Evolutionary conservation across 2,329 filamentous ascomycete species (phyloP), one percentile per base, ranked within the genome.

Genomic region (Venturia oleaginea): DNA sequence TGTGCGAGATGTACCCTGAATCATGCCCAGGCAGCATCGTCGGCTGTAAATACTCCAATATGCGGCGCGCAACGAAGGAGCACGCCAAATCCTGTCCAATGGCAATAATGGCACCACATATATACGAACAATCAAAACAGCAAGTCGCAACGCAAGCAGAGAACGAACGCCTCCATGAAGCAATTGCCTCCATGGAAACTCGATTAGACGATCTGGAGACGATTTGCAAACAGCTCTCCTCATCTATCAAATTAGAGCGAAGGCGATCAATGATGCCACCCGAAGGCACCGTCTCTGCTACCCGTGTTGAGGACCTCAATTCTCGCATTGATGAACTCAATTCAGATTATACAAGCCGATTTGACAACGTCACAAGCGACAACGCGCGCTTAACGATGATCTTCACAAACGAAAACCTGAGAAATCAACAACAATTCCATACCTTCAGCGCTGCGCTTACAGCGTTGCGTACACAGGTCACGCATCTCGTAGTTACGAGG

Each of bases 51-150:
- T 73, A 74, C 66, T 70, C 70, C 2, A 74, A 73, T 40, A 76
- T 76, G 67, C 75, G 78, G 22, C 69, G 68, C 10, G 70, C 76
- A 24, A 71, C 78, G n/a, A 68, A 75, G 30, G 68, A 67, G 13
- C 80, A 82, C 64, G 73, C 76, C 34, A 70, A 70, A 59, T 69
- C 66, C 13, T 82, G 80, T 67, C 72, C 75, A 4, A 77, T 81
- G 69, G 79, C 79, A 10, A 77, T 72, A 62, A 77, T 82, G 70
- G 75, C 76, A 3, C 79, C 79, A 0, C 72, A 77, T 38, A 73
- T 81, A 64, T 70, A 73, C 40, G 72, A 74, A 27, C 77, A 81
- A 67, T 74, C 77, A 63, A 71, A 76, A 60, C 73, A 76, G 17
- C 71, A 79, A 63, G 76, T 78, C 61, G 74, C 77, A 64, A 76